Evolutionary conservation across 495 filamentous ascomycete genomes (phyloP).

Genomic region (Lindgomyces ingoldianus): DNA sequence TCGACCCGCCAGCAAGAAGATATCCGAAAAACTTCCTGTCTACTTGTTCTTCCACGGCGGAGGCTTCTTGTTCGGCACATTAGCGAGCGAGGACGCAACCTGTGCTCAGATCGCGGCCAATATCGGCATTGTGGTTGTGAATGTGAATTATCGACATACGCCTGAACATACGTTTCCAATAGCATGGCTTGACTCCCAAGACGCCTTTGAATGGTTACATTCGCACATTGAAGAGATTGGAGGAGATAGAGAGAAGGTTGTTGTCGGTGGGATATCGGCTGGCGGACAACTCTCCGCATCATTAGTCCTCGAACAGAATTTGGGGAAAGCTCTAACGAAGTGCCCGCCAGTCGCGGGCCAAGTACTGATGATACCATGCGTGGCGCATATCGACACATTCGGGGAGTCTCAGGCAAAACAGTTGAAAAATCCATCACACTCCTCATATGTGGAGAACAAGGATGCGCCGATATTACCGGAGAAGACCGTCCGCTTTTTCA

Average conservation of each 20-base stretch:
- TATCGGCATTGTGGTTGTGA: slow-evolving; percentile 14
- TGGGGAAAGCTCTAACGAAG: slow-evolving; percentile 1
- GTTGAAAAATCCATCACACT: neutral
- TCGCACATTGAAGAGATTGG: neutral
- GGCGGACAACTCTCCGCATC: slow-evolving; percentile 18
- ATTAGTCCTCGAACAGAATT: slow-evolving; percentile 11
- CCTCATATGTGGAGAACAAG: slow-evolving; percentile 17
- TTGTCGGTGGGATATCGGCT: slow-evolving; percentile 18
- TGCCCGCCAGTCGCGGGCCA: slow-evolving; percentile 16
- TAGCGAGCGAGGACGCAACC: slow-evolving; percentile 16
- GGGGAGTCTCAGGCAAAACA: neutral
- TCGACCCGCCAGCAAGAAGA: neutral
- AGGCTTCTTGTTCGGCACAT: slow-evolving; percentile 27
- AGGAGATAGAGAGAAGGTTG: slow-evolving; percentile 3
- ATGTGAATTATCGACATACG: slow-evolving; percentile 31
- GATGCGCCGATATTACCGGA: slow-evolving; percentile 4
- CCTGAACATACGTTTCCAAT: slow-evolving; percentile 31
- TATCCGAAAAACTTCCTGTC: slow-evolving; percentile 8
- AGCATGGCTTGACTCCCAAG: slow-evolving; percentile 20
- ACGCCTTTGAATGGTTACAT: slow-evolving; percentile 27
- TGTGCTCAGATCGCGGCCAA: slow-evolving; percentile 12
- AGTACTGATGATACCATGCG: slow-evolving; percentile 13
- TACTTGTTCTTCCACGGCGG: slow-evolving; percentile 32
- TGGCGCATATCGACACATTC: slow-evolving; percentile 5
- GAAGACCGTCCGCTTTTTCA: slow-evolving; percentile 9